Percentiles rank a stretch among this genome's conserved stretches.
phyloP scores from a whole-genome alignment of 768 basidiomycete genomes.

The Auricularia sp. region DNA sequence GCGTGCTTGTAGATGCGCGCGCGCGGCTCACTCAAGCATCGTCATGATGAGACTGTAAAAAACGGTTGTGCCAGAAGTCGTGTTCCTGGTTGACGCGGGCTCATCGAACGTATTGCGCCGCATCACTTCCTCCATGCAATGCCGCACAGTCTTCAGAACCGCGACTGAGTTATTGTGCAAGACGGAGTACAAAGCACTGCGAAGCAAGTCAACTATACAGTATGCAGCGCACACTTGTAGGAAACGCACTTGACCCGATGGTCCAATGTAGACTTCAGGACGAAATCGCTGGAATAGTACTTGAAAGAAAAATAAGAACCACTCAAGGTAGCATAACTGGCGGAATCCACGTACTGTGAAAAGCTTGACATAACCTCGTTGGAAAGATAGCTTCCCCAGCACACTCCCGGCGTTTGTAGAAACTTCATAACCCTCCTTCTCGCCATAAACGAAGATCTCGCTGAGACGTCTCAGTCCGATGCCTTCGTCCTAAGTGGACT shows the following conservation, averaged over 20 bases:
- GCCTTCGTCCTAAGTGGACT: conserved; percentile 22
- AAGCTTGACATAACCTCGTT: conserved; percentile 43
- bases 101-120: conserved; percentile 24
- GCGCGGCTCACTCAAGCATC: conserved; percentile 38
- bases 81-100: conserved; percentile 8
- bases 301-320: conserved; percentile 14
- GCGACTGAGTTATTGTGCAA: conserved; percentile 35
- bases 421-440: conserved; percentile 24
- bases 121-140: conserved; percentile 27
- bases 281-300: conserved; percentile 50
- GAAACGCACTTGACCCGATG: conserved; percentile 39
- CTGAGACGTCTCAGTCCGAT: conserved; percentile 40
- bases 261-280: conserved; percentile 45
- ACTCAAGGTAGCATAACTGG: background rate
- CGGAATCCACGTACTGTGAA: conserved; percentile 30
- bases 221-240: background rate
- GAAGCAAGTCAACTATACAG: background rate
- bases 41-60: conserved; percentile 37
- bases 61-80: conserved; percentile 26
- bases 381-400: conserved; percentile 40
- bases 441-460: conserved; percentile 34
- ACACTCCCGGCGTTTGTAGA: conserved; percentile 27
- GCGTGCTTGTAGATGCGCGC: background rate
- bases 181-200: conserved; percentile 35
- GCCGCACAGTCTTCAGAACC: conserved; percentile 31